Evolutionary conservation across 2,329 filamentous ascomycete genomes (phyloP).

Genomic region (Fusarium continuum): DNA sequence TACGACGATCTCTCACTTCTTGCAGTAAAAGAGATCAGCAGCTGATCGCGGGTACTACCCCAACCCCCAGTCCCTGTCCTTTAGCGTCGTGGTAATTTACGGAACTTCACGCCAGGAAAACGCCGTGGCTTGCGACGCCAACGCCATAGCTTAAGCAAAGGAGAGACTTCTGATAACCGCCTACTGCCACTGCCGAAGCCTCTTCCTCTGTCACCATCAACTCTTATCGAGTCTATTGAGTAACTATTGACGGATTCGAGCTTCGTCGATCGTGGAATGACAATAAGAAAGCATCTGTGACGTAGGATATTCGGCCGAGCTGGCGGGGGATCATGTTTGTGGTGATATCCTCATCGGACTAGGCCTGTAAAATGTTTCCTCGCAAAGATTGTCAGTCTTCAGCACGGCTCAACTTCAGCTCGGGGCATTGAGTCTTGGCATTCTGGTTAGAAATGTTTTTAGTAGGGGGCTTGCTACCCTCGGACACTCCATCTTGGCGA

Average conservation of each 20-base stretch:
- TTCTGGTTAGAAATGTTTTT: not conserved
- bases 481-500: not conserved
- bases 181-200: not conserved
- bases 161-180: not conserved
- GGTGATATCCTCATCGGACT: not conserved
- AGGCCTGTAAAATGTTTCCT: constrained; percentile 9
- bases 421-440: not conserved
- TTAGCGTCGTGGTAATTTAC: constrained; percentile 10
- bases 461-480: not conserved
- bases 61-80: not conserved
- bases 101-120: not conserved
- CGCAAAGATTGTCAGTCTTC: not conserved
- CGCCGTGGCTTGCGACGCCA: constrained; percentile 20
- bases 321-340: not conserved
- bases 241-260: constrained; percentile 6
- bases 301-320: not conserved
- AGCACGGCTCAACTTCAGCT: not conserved
- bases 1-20: not conserved
- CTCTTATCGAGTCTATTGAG: constrained; percentile 1
- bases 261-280: not conserved
- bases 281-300: not conserved
- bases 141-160: not conserved
- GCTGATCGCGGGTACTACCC: not conserved
- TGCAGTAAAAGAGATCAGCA: not conserved
- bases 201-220: not conserved